Evolutionary conservation across 345 rosid species (phyloP).

Genomic region (Ricinus communis): DNA sequence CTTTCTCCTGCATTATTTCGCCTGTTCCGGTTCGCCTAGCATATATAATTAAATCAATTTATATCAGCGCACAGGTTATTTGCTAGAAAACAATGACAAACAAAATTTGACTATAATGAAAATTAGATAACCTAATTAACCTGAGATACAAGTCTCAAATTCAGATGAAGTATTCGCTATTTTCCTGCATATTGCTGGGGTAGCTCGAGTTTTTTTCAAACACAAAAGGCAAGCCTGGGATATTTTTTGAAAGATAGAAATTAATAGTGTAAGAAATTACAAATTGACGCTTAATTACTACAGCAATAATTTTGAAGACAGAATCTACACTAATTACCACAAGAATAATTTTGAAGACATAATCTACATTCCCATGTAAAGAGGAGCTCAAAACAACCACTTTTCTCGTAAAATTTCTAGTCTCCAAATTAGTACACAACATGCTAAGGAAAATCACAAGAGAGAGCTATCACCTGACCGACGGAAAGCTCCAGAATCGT

Average conservation of each 20-base stretch:
- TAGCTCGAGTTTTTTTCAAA: conserved; percentile 55
- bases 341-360: conserved; percentile 44
- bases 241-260: neutral
- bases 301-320: too few species aligned
- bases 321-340: conserved; percentile 53
- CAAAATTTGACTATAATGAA: too few species aligned
- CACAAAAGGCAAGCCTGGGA: neutral
- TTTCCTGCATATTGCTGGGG: conserved; percentile 49
- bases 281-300: too few species aligned
- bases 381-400: conserved; percentile 63
- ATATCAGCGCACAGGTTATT: too few species aligned
- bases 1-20: too few species aligned
- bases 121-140: too few species aligned
- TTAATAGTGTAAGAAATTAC: too few species aligned
- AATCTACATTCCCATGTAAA: conserved; percentile 48
- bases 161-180: conserved; percentile 58
- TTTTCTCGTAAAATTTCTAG: conserved; percentile 62
- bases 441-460: neutral
- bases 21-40: too few species aligned
- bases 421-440: conserved; percentile 43
- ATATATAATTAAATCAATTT: too few species aligned
- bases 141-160: conserved; percentile 56
- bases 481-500: conserved; percentile 46
- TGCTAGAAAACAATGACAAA: too few species aligned
- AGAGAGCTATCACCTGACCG: conserved; percentile 37